phyloP scores from a whole-genome alignment of 768 basidiomycete genomes.

The Trametes sanguinea region DNA sequence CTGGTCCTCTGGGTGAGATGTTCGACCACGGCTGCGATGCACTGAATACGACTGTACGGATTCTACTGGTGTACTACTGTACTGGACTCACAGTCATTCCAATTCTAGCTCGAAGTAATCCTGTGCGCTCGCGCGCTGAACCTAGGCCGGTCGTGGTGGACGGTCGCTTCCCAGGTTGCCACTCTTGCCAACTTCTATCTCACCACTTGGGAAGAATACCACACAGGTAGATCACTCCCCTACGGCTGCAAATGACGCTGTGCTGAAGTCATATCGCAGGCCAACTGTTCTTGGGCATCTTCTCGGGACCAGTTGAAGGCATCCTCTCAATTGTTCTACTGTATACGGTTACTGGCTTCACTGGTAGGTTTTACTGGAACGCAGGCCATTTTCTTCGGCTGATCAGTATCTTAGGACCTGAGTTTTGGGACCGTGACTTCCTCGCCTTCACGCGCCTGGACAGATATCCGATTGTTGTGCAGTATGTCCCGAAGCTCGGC shows the following conservation, averaged over 20 bases:
- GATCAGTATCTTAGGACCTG: slow-evolving; percentile 51
- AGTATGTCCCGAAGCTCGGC: slow-evolving; percentile 61
- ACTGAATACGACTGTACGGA: slow-evolving; percentile 84
- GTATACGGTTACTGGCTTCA: slow-evolving; percentile 76
- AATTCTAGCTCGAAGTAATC: slow-evolving; percentile 81
- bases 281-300: slow-evolving; percentile 86
- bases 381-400: not conserved
- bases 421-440: slow-evolving; percentile 78
- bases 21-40: slow-evolving; percentile 98
- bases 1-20: slow-evolving; percentile 96
- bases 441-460: slow-evolving; percentile 60
- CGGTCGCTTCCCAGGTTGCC: slow-evolving; percentile 78
- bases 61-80: not conserved
- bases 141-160: slow-evolving; percentile 96
- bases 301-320: slow-evolving; percentile 96
- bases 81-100: slow-evolving; percentile 2
- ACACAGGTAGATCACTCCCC: slow-evolving; percentile 59
- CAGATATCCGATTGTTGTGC: slow-evolving; percentile 47
- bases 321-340: slow-evolving; percentile 83
- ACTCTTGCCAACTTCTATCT: slow-evolving; percentile 72
- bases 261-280: slow-evolving; percentile 42
- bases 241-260: not conserved
- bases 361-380: slow-evolving; percentile 44
- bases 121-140: slow-evolving; percentile 84
- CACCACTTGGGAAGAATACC: slow-evolving; percentile 82